These are phyloP conservation scores for Quercus parvula DNA, from an alignment of 306 rosid genomes.

Conservation along the genomic window DNA sequence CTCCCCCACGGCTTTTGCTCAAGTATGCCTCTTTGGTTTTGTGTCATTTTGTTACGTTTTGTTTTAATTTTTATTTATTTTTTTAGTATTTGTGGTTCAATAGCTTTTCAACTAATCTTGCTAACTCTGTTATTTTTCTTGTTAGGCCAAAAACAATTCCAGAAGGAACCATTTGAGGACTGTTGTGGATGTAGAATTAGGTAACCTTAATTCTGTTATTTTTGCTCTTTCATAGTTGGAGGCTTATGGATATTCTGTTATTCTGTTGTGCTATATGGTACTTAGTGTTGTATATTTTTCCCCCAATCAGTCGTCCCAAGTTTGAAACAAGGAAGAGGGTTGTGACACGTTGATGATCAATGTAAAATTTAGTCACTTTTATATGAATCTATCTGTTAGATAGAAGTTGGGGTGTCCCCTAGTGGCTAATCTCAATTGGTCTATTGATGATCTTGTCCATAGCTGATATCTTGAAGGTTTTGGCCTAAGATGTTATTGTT, in stretches of 20 bases:
- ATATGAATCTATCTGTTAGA: too few relatives aligned
- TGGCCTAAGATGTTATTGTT: too few relatives aligned
- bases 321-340: too few relatives aligned
- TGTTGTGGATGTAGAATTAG: slow-evolving; percentile 78
- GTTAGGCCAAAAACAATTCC: slow-evolving; percentile 78
- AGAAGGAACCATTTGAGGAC: slow-evolving; percentile 58
- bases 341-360: too few relatives aligned
- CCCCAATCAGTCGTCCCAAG: too few relatives aligned
- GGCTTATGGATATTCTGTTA: neutral
- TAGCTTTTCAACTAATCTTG: slow-evolving; percentile 2
- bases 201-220: slow-evolving; percentile 31
- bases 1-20: slow-evolving; percentile 75
- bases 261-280: neutral
- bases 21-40: slow-evolving; percentile 38
- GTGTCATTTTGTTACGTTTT: neutral
- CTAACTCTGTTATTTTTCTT: slow-evolving; percentile 10
- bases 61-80: neutral
- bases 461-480: too few relatives aligned
- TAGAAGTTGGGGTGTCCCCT: too few relatives aligned
- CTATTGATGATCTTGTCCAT: too few relatives aligned
- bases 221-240: neutral
- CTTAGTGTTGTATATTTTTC: too few relatives aligned
- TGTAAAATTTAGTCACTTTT: too few relatives aligned
- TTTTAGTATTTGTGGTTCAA: neutral
- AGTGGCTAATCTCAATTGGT: too few relatives aligned